phyloP scores from a whole-genome alignment of 345 rosid genomes.

The Acer negundo region DNA sequence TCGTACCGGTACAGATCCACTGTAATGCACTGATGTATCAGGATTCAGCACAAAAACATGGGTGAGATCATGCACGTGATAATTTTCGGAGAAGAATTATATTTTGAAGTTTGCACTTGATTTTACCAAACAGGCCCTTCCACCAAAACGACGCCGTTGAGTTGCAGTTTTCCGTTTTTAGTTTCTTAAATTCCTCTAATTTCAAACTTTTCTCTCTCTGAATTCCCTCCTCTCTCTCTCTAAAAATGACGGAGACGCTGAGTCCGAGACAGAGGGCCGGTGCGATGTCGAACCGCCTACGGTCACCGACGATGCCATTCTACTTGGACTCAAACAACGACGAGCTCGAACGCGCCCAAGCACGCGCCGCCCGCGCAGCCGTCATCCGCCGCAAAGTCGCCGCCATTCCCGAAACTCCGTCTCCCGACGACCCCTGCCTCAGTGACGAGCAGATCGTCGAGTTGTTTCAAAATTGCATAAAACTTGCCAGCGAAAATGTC shows the following conservation, averaged over 20 bases:
- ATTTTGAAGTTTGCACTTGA: no score
- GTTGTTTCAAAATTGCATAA: slow-evolving; percentile 41
- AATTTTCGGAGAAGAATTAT: no score
- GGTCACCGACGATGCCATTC: slow-evolving; percentile 31
- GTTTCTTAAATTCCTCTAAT: background rate
- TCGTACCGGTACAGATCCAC: no score
- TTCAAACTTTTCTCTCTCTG: background rate
- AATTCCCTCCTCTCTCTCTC: background rate
- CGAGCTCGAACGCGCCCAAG: slow-evolving; percentile 38
- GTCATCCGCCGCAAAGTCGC: slow-evolving; percentile 26
- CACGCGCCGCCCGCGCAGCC: slow-evolving; percentile 37
- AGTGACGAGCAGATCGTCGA: slow-evolving; percentile 39
- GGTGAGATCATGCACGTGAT: no score
- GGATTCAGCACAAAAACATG: no score
- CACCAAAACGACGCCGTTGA: background rate
- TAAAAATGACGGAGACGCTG: slow-evolving; percentile 1
- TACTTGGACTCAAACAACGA: slow-evolving; percentile 37
- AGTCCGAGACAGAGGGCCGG: slow-evolving; percentile 1
- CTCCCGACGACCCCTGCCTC: slow-evolving; percentile 32
- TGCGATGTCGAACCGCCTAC: slow-evolving; percentile 17
- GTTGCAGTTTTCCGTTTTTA: background rate
- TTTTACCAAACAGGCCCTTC: background rate
- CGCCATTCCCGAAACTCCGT: background rate
- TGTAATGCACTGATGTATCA: no score
- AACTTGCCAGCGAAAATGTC: slow-evolving; percentile 51